Base-by-base conservation (phyloP, 2,329 filamentous ascomycete genomes). In the Gaeumannomyces sp. region DNA sequence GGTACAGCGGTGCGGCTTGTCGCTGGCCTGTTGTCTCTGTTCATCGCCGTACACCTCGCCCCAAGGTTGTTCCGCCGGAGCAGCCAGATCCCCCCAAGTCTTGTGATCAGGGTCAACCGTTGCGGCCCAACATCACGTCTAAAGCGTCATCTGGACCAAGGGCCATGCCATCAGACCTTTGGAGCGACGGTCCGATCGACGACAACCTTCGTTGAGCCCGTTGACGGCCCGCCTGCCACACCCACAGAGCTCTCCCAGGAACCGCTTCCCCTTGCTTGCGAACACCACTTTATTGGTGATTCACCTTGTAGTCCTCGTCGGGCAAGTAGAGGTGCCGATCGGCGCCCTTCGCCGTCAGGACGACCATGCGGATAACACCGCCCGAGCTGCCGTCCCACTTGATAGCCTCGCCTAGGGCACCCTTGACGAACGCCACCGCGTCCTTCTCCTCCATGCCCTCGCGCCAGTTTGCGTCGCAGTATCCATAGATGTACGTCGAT, bases 361-460 rank as follows among this genome's bases (percentile, higher is more conserved):
- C 95, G 68, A 98, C 94, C 91, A 99, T 92, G 71, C 95, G 88
- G 73, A 99, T 99, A 67, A 99, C 95, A 80, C 95, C 95, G 70
- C 95, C 95, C 3, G 95, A 98, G 82, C 93, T 97, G 69, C 95
- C 95, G 76, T 99, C 95, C 95, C 95, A 99, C 81, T 97, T 97
- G 85, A 99, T 98, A 22, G 95, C 95, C 83, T 99, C 94, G 73
- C 87, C 83, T 74, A 99, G 81, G 38, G 95, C 89, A 61, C 88
- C 90, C 81, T 97, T 97, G 76, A 99, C 95, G 73, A 99, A 99
- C 57, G 88, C 79, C 69, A 99, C 88, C 1, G 95, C 95, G 68
- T 96, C 93, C 64, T 87, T 84, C 82, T 98, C 92, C 64, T 90
- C 92, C 93, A 99, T 98, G 69, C 87, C 87, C 79, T 98, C 95